Conservation (phyloP, 1,139 yeast species). For the Yamadazyma spencermartinsiae region DNA sequence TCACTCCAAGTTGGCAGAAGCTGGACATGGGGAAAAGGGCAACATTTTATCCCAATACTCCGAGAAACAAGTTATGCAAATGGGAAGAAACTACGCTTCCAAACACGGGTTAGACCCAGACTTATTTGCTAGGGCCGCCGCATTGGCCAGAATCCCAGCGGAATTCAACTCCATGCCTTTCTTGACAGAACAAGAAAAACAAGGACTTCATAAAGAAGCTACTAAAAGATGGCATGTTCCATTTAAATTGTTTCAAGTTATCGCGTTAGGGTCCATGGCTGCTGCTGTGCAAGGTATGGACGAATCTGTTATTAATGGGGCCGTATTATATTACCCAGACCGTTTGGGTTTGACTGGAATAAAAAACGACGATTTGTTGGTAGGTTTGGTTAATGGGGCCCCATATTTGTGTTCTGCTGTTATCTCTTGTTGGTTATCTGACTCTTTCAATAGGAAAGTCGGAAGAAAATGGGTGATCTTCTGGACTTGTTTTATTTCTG, state of each 20-base stretch:
- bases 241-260: conserved; percentile 55
- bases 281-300: conserved; percentile 96
- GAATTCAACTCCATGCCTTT: conserved; percentile 60
- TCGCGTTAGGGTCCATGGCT: conserved; percentile 78
- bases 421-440: conserved; percentile 74
- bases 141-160: conserved; percentile 67
- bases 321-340: conserved; percentile 66
- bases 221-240: conserved; percentile 73
- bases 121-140: conserved; percentile 74
- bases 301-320: conserved; percentile 85
- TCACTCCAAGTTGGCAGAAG: conserved; percentile 19
- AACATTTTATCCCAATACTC: conserved; percentile 66
- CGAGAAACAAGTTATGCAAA: conserved; percentile 63
- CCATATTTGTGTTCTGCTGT: conserved; percentile 78
- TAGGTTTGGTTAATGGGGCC: conserved; percentile 77
- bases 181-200: conserved; percentile 59
- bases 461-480: conserved; percentile 80
- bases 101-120: conserved; percentile 65
- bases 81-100: conserved; percentile 71
- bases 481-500: conserved; percentile 64
- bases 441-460: conserved; percentile 58
- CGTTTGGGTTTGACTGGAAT: conserved; percentile 50
- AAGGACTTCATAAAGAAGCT: conserved; percentile 52
- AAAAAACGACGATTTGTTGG: conserved; percentile 62
- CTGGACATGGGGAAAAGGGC: conserved; percentile 33